phyloP scores from a whole-genome alignment of 306 rosid species.

The Ziziphus jujuba region DNA sequence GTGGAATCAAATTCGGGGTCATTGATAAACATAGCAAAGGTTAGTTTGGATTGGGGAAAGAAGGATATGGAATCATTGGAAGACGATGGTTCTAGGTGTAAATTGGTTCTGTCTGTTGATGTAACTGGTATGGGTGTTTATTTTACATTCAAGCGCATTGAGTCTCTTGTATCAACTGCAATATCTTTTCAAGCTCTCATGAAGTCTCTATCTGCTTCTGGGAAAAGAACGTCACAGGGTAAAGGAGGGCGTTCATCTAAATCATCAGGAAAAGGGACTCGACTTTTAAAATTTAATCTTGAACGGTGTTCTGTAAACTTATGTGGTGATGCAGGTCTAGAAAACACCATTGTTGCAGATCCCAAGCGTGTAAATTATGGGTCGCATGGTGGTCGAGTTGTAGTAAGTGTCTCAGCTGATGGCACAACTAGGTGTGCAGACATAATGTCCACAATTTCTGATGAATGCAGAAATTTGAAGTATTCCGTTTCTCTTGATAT shows the following conservation, averaged over 20 bases:
- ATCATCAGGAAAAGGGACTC: constrained; percentile 81
- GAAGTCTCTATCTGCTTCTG: constrained; percentile 60
- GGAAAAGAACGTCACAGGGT: constrained; percentile 52
- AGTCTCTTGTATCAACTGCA: constrained; percentile 81
- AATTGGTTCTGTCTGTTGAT: constrained; percentile 73
- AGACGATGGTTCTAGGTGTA: constrained; percentile 59
- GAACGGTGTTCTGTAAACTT: constrained; percentile 72
- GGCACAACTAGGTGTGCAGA: constrained; percentile 87
- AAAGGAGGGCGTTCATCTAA: constrained; percentile 59
- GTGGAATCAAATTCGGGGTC: constrained; percentile 94
- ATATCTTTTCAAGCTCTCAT: constrained; percentile 70
- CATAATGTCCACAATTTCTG: constrained; percentile 63
- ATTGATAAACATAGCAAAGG: constrained; percentile 78
- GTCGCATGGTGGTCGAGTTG: constrained; percentile 90
- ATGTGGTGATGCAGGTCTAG: constrained; percentile 81
- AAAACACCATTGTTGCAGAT: constrained; percentile 70
- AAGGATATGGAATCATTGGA: constrained; percentile 79
- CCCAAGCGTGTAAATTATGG: constrained; percentile 95
- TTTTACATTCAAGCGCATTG: constrained; percentile 73
- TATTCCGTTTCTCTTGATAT: constrained; percentile 81
- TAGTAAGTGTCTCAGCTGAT: constrained; percentile 61
- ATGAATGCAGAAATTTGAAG: constrained; percentile 62
- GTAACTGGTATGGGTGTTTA: constrained; percentile 85
- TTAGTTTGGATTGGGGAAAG: constrained; percentile 92
- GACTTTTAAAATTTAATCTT: constrained; percentile 73